Evolutionary conservation across 2,329 filamentous ascomycete genomes (phyloP).

Genomic region (Penicillium sp.): DNA sequence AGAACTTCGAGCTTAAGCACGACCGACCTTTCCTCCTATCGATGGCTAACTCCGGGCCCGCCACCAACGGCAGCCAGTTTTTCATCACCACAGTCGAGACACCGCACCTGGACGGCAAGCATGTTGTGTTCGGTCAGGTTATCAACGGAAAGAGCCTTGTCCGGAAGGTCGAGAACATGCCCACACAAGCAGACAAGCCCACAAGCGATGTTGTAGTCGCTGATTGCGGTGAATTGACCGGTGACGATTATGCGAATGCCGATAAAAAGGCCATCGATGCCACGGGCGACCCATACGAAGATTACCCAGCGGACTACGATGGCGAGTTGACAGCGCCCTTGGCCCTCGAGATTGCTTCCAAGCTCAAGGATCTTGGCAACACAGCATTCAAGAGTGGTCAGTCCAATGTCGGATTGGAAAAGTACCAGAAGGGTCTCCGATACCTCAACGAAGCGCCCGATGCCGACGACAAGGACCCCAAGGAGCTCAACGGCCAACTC

Average conservation of each 20-base stretch:
- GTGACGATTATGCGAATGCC: slow-evolving; percentile 63
- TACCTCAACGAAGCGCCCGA: slow-evolving; percentile 85
- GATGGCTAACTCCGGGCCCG: slow-evolving; percentile 96
- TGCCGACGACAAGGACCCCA: slow-evolving; percentile 62
- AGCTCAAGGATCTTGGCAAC: slow-evolving; percentile 90
- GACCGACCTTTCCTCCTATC: slow-evolving; percentile 88
- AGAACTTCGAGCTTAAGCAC: slow-evolving; percentile 91
- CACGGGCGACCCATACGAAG: slow-evolving; percentile 88
- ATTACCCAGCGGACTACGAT: slow-evolving; percentile 81
- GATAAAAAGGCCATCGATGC: slow-evolving; percentile 69
- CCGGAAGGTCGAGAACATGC: slow-evolving; percentile 81
- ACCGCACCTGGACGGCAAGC: slow-evolving; percentile 90
- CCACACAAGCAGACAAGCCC: slow-evolving; percentile 76
- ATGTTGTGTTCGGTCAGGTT: slow-evolving; percentile 95
- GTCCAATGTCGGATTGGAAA: slow-evolving; percentile 67
- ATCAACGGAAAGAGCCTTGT: slow-evolving; percentile 88
- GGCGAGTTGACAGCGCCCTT: slow-evolving; percentile 61
- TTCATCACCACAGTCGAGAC: slow-evolving; percentile 96
- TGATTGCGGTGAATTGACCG: slow-evolving; percentile 82
- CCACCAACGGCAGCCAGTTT: slow-evolving; percentile 96
- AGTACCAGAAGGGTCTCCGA: slow-evolving; percentile 90
- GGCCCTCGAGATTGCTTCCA: slow-evolving; percentile 71
- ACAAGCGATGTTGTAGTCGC: slow-evolving; percentile 66
- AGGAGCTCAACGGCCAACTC: slow-evolving; percentile 63
- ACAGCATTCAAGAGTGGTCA: slow-evolving; percentile 82